Base-by-base conservation (phyloP, 2,329 filamentous ascomycete genomes). In the Myriosclerotinia curreyana region DNA sequence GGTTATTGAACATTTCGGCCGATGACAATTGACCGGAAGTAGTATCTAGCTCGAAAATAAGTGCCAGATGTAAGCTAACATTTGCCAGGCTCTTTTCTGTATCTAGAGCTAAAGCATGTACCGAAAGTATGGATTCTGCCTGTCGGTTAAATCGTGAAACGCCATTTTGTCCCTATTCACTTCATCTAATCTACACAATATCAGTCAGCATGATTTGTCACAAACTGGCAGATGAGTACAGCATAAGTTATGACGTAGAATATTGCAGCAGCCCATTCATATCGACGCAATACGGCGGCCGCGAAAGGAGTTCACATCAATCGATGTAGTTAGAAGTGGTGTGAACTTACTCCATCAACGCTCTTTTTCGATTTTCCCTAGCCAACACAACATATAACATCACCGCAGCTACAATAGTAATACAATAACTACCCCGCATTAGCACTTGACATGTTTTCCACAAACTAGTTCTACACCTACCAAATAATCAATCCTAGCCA, bases 401-500 rank as follows among this genome's bases (percentile, higher is more conserved):
- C 0, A 75, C 71, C 0, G 87, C 81, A 0, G 86, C 78, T 0
- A 79, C 69, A 34, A 92, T 88, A 5, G 86, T 87, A 66, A 92
- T 86, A 59, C 83, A 83, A 71, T 91, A 91, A 69, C 85, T 87
- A 62, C 28, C 14, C 5, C 20, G 12, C 28, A 14, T 72, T 15
- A 65, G 52, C 15, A 51, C 34, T 11, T 54, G 12, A 15, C 1
- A 9, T 12, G 6, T 11, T 20, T 2, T 44, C 20, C 5, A 17
- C 31, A 17, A 22, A 2, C 20, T 20, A 7, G 6, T 11, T 31
- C 20, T 63, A 34, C 17, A 55, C 76, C 67, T 66, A 82, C 77
- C 81, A 84, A 14, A 84, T 82, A 9, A 91, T 90, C 65, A 92
- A 72, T 0, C 88, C 88, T 0, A 83, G 77, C 89, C 88, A 92